Evolutionary conservation across 1,284 basidiomycete genomes (phyloP), one percentile per base, ranked within the genome.

Genomic region (Irpex sp.): DNA sequence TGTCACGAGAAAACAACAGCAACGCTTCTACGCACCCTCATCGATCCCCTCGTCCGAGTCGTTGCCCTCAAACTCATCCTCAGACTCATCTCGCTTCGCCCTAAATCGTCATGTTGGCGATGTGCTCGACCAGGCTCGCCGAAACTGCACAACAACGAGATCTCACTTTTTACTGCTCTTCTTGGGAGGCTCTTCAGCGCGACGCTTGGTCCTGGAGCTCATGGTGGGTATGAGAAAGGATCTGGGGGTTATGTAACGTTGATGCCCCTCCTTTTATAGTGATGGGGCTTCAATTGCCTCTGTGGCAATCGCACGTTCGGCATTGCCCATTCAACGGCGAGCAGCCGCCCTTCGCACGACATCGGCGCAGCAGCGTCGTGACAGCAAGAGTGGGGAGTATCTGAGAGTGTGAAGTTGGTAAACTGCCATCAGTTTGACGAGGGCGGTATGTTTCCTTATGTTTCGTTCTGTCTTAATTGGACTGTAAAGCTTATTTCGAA

Each of bases 121-220:
- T 46, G 57, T 31, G 43, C 15, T 50, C 62, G 57, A 57, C 61
- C 61, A 49, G 11, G 36, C 59, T 21, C 21, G 35, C 21, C 55
- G 50, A n/a, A 50, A 17, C 35, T 54, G 51, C 60, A 46, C 19
- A 26, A 21, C 46, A 35, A 55, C 26, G 57, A 54, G 35, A 60
- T 50, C 66, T 70, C 68, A 76, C 74, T 74, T 76, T 69, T 76
- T 76, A 55, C 69, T 72, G 57, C 61, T 62, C 53, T 67, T 68
- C 58, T 68, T 68, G 66, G 70, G 68, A 15, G 63, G 60, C 55
- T 74, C 73, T 58, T 74, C 74, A 5, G 72, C 73, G 53, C 70
- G 68, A 60, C 75, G 73, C 66, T 76, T 76, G 58, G 65, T 68
- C 49, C 68, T 68, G 33, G 72, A 70, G 47, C 69, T 70, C 72